Conservation (phyloP, 1,284 basidiomycete genomes). For the Boletellus deceptivus region DNA sequence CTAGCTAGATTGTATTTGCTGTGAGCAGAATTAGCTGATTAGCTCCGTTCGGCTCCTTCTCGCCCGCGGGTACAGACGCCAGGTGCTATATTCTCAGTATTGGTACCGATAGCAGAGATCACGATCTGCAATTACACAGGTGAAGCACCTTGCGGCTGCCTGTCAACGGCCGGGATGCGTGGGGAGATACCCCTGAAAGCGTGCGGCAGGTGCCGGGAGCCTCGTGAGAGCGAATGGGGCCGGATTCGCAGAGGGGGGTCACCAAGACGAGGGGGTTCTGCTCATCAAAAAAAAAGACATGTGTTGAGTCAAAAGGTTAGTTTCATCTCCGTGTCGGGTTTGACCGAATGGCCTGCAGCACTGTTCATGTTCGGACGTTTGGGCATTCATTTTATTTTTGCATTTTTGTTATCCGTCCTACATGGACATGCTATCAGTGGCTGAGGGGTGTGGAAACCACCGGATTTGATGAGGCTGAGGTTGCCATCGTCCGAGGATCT, state of each 20-base stretch:
- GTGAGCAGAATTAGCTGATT: neutral
- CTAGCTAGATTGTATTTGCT: neutral
- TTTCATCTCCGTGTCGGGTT: constrained; percentile 4
- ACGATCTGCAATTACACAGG: neutral
- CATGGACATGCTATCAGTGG: neutral
- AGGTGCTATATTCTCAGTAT: neutral
- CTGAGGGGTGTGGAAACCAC: neutral
- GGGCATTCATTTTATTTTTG: neutral
- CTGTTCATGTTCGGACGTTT: neutral
- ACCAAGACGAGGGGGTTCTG: no score
- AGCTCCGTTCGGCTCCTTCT: neutral
- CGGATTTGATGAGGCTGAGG: neutral
- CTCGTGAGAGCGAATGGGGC: neutral
- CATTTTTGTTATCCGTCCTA: neutral
- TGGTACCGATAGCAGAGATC: constrained; percentile 1
- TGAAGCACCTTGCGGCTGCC: neutral
- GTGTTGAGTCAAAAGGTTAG: constrained; percentile 2
- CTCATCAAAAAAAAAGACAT: no score
- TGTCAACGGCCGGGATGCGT: neutral
- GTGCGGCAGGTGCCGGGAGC: neutral
- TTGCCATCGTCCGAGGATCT: constrained; percentile 14
- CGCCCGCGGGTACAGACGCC: neutral
- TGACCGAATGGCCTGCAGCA: constrained; percentile 4
- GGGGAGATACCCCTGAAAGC: neutral
- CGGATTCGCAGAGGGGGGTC: neutral